phyloP scores from a whole-genome alignment of 2,329 filamentous ascomycete species.

The Botrytis paeoniae region DNA sequence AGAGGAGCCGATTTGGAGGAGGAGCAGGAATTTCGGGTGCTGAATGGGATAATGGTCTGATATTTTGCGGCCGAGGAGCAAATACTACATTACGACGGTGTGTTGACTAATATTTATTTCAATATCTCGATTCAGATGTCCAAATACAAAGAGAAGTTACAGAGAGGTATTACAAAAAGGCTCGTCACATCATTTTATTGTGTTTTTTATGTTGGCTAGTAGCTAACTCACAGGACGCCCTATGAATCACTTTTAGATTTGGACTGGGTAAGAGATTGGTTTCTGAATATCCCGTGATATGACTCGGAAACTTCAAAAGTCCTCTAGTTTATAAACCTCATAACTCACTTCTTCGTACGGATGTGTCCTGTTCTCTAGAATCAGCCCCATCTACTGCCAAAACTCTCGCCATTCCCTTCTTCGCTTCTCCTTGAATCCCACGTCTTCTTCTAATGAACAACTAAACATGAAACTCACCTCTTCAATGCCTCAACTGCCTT shows the following conservation, averaged over 20 bases:
- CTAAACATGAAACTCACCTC: constrained; percentile 45
- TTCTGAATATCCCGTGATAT: neutral
- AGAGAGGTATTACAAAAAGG: neutral
- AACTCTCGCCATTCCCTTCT: neutral
- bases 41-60: neutral
- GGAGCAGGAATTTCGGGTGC: neutral
- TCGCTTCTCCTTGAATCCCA: neutral
- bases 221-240: neutral
- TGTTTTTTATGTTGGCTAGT: neutral
- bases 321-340: constrained; percentile 22
- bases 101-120: neutral
- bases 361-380: constrained; percentile 39
- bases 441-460: neutral
- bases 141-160: too few relatives aligned
- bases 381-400: neutral
- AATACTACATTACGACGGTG: neutral
- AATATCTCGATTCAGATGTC: too few relatives aligned
- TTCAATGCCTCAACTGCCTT: constrained; percentile 62
- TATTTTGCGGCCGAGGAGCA: neutral
- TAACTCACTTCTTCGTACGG: constrained; percentile 48
- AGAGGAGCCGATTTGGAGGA: neutral
- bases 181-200: neutral
- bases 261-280: neutral
- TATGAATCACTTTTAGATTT: neutral
- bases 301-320: neutral